Evolutionary conservation across 2,329 filamentous ascomycete species (phyloP).

Genomic region (Macrophomina tecta): DNA sequence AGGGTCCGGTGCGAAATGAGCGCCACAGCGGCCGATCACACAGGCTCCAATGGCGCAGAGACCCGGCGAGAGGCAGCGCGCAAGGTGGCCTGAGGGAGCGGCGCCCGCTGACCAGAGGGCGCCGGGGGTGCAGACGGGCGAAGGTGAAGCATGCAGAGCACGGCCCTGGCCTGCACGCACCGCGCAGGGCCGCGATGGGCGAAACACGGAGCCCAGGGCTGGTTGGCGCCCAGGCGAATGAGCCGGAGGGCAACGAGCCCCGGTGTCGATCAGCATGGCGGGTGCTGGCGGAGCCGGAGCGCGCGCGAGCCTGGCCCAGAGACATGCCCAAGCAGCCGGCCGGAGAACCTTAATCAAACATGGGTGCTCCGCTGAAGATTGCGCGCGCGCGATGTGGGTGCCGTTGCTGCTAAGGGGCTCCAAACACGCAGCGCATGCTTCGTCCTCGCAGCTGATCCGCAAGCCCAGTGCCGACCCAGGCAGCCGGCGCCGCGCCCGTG

Average conservation of each 20-base stretch:
- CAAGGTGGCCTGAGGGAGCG: slow-evolving; percentile 8
- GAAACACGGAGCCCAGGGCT: slow-evolving; percentile 21
- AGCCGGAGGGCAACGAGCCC: slow-evolving; percentile 4
- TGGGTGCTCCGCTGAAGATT: slow-evolving; percentile 8
- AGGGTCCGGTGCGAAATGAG: neutral
- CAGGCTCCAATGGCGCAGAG: neutral
- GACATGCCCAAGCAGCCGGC: slow-evolving; percentile 19
- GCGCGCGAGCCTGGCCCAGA: slow-evolving; percentile 12
- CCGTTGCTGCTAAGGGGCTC: neutral
- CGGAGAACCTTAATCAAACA: slow-evolving; percentile 18
- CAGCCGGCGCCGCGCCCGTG: slow-evolving; percentile 8
- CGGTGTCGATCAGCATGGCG: slow-evolving; percentile 1
- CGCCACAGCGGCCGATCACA: neutral
- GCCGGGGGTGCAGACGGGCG: neutral
- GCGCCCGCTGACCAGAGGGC: neutral
- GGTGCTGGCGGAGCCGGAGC: slow-evolving; percentile 4
- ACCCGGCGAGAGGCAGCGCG: neutral
- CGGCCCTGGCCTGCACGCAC: slow-evolving; percentile 6
- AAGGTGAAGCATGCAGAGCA: neutral
- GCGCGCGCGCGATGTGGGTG: neutral
- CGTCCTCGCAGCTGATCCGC: slow-evolving; percentile 9
- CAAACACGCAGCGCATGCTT: slow-evolving; percentile 25
- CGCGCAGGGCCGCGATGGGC: slow-evolving; percentile 2
- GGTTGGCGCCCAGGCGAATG: neutral
- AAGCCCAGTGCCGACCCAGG: slow-evolving; percentile 17